These are phyloP conservation scores for Podospora pseudopauciseta DNA, from an alignment of 495 filamentous ascomycete species.

Conservation along the genomic window DNA sequence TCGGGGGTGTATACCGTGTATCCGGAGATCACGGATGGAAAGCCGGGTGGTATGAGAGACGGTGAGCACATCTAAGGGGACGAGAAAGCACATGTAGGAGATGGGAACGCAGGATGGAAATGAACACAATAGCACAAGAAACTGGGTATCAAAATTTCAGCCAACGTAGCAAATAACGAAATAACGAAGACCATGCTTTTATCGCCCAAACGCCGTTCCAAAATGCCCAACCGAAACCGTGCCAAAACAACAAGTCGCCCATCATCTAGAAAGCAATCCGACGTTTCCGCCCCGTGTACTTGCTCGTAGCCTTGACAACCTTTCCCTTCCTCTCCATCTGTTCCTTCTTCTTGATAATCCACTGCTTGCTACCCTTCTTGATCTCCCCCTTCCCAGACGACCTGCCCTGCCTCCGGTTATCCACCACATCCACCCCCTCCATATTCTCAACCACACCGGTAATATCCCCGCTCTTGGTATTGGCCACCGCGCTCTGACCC, in stretches of 20 bases:
- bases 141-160: slow-evolving; percentile 26
- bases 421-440: slow-evolving; percentile 82
- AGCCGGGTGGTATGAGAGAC: slow-evolving; percentile 65
- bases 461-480: slow-evolving; percentile 64
- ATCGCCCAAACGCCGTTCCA: slow-evolving; percentile 20
- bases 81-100: too few relatives aligned
- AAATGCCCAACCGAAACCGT: slow-evolving; percentile 8
- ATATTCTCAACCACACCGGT: slow-evolving; percentile 80
- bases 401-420: slow-evolving; percentile 57
- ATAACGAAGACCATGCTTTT: slow-evolving; percentile 11
- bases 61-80: slow-evolving; percentile 60
- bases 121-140: neutral
- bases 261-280: slow-evolving; percentile 47
- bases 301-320: slow-evolving; percentile 82
- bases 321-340: slow-evolving; percentile 93
- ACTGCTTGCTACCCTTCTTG: slow-evolving; percentile 78
- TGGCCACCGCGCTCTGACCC: slow-evolving; percentile 61
- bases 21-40: slow-evolving; percentile 37
- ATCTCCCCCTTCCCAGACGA: slow-evolving; percentile 45
- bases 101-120: too few relatives aligned
- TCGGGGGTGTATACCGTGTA: slow-evolving; percentile 33
- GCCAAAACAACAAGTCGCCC: slow-evolving; percentile 2
- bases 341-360: slow-evolving; percentile 94
- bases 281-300: slow-evolving; percentile 88
- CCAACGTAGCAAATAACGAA: neutral